Base-by-base conservation (phyloP, 495 filamentous ascomycete genomes). In the Xylaria cubensis region DNA sequence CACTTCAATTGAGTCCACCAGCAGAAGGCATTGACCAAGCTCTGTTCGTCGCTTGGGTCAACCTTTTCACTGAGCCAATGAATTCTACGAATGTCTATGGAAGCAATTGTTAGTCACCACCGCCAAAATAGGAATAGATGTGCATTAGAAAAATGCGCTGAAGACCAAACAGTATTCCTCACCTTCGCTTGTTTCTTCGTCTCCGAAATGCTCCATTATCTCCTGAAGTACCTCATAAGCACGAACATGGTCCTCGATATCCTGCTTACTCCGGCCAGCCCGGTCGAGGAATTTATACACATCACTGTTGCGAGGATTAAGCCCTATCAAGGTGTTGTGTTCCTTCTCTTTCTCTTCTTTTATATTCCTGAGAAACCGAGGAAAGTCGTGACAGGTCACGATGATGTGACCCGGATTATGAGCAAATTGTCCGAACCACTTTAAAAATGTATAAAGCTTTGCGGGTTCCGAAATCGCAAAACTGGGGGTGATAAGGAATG, bases 401-500 rank as follows among this genome's bases (percentile, higher is more conserved):
- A 81, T 65, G 8, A 55, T 66, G 66, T 69, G 72, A 68, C 70
- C 76, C 67, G 73, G 73, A 51, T 75, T 78, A 15, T 19, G 29
- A 6, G 75, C 80, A 24, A 73, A 79, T 13, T 24, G 4, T 17
- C 70, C 58, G 64, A 92, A 92, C 90, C 90, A 92, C 1, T 80
- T 76, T 5, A 93, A 72, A n/a, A 92, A 82, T 5, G 85, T 77
- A 13, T 82, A 76, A 4, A 88, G 81, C 51, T 80, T 84, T 3
- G 82, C 75, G 0, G 88, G 86, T 29, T 90, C 85, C 0, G 81
- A 81, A 67, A 89, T 72, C 50, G 89, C 79, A 55, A 91, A 86
- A 68, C 90, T 91, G 46, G 92, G 90, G 0, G 91, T 91, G 6
- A 94, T 74, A 0, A 93, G 77, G 29, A 91, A 86, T 0, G 84